phyloP scores from a whole-genome alignment of 495 filamentous ascomycete species.

The Lindgomyces ingoldianus region DNA sequence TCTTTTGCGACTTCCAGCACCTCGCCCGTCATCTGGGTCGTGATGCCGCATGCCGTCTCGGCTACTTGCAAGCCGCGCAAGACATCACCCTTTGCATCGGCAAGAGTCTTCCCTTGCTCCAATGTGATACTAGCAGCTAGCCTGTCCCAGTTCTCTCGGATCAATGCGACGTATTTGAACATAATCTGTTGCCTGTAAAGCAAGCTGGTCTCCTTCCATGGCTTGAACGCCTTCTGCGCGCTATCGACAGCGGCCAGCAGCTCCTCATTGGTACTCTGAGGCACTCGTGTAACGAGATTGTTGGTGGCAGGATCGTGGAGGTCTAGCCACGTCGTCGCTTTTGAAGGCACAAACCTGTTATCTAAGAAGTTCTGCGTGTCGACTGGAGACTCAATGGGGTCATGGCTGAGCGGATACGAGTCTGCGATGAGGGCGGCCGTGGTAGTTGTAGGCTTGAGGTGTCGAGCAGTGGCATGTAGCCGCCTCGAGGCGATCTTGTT shows the following conservation, averaged over 20 bases:
- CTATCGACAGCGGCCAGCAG: conserved; percentile 83
- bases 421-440: no score
- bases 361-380: conserved; percentile 91
- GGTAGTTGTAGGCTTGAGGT: conserved; percentile 51
- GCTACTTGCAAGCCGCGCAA: conserved; percentile 94
- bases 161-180: conserved; percentile 90
- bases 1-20: conserved; percentile 97
- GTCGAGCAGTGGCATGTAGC: conserved; percentile 45
- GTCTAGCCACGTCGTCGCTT: conserved; percentile 82
- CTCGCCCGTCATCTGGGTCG: conserved; percentile 90
- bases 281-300: conserved; percentile 96
- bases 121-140: conserved; percentile 93
- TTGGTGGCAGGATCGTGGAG: conserved; percentile 95
- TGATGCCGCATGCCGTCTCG: conserved; percentile 92
- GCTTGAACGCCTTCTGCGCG: conserved; percentile 85
- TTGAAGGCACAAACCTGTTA: conserved; percentile 81
- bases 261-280: conserved; percentile 89
- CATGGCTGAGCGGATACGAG: conserved; percentile 79
- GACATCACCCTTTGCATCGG: conserved; percentile 93
- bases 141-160: conserved; percentile 93
- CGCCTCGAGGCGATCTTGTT: conserved; percentile 41
- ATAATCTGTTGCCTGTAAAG: conserved; percentile 91
- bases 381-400: conserved; percentile 68
- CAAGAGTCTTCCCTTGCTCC: conserved; percentile 98
- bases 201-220: conserved; percentile 81